Conservation (phyloP, 2,329 filamentous ascomycete species). For the Neophaeococcomyces aloes region DNA sequence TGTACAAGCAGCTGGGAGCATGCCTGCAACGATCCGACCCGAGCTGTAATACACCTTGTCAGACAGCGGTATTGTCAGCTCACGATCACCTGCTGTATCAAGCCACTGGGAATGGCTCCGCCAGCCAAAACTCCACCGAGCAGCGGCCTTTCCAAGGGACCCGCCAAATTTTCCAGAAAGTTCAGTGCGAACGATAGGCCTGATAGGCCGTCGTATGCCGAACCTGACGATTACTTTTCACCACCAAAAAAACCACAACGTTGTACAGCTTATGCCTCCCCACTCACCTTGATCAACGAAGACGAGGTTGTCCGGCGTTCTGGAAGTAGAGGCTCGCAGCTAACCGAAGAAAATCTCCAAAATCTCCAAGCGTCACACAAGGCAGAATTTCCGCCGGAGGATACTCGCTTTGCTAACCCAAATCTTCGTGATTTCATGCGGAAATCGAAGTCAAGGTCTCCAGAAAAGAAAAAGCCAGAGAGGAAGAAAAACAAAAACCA, state of each 20-base stretch:
- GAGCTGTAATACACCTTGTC: not conserved
- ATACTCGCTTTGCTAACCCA: slow-evolving; percentile 4
- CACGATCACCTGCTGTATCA: slow-evolving; percentile 5
- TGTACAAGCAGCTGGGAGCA: slow-evolving; percentile 1
- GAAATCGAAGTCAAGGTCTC: slow-evolving; percentile 17
- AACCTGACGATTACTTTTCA: slow-evolving; percentile 8
- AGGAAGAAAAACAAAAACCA: slow-evolving; percentile 20
- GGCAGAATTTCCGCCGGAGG: slow-evolving; percentile 4
- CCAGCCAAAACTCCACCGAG: not conserved
- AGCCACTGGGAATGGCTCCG: slow-evolving; percentile 4
- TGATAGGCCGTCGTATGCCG: slow-evolving; percentile 4
- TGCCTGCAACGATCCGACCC: not conserved
- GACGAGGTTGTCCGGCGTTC: slow-evolving; percentile 10
- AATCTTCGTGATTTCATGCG: slow-evolving; percentile 14
- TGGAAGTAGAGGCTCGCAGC: slow-evolving; percentile 8
- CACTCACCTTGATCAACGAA: slow-evolving; percentile 16
- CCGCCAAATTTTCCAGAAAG: slow-evolving; percentile 17
- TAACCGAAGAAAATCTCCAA: slow-evolving; percentile 20
- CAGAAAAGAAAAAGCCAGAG: slow-evolving; percentile 17
- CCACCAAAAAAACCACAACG: slow-evolving; percentile 7
- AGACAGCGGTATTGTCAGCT: not conserved
- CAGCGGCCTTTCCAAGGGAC: slow-evolving; percentile 8
- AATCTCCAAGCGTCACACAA: slow-evolving; percentile 13
- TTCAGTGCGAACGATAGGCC: slow-evolving; percentile 13
- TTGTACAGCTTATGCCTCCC: slow-evolving; percentile 16